Base-by-base conservation (phyloP, 1,139 yeast genomes). In the Saccharomyces hybrid region DNA sequence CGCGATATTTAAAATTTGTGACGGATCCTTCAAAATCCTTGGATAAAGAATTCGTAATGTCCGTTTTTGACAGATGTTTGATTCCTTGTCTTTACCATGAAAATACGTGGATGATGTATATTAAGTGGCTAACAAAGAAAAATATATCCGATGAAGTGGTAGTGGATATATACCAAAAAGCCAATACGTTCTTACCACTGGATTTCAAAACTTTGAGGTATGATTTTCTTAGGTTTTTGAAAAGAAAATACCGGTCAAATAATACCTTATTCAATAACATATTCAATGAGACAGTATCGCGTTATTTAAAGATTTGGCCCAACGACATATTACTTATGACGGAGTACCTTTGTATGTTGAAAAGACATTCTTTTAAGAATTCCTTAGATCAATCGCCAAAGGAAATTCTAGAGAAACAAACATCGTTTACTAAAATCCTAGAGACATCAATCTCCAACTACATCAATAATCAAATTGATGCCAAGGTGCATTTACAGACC, bases 11-110 rank as follows among this genome's bases (percentile, higher is more conserved):
- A 25, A 72, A 76, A 31, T 76, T 72, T 59, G 81, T 82, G 47
- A 63, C 56, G 42, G 59, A 59, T 30, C 27, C 47, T 23, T 47
- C 52, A 1, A 41, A 55, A 30, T 23, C 50, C 14, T 25, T 61
- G 52, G 30, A 50, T 54, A 9, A 54, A 16, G 50, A 60, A 55
- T 47, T 61, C 52, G 31, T 76, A 64, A 57, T 64, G 2, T 65
- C 75, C n/a, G 61, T 82, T 1, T 85, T 81, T 66, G 87, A 84
- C 66, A 72, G 91, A 58, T 75, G 83, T 13, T 68, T 86, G 16
- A 70, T 84, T 1, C 87, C 90, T 0, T 76, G 82, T 54, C 81
- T 85, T 54, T 70, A 70, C 30, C 71, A 74, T 48, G 75, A 77
- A 42, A 68, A 68, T 7, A 61, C 83, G n/a, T 86, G 93, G 93